phyloP scores from a whole-genome alignment of 2,329 filamentous ascomycete species.

The Neospermospora avenae region DNA sequence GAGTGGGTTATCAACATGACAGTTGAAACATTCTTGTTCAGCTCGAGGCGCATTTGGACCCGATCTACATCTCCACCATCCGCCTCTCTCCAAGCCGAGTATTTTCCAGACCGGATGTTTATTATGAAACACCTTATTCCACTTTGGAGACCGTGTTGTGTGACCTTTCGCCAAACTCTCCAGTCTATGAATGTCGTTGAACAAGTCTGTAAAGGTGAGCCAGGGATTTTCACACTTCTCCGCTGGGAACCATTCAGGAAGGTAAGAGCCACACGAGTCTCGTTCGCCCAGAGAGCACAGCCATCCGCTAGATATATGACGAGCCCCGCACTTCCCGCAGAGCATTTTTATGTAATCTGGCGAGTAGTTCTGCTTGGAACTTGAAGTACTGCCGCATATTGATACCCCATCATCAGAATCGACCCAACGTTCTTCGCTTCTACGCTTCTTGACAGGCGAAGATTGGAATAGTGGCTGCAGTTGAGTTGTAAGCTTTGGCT shows the following conservation, averaged over 20 bases:
- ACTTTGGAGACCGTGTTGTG: not conserved
- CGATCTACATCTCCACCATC: conserved; percentile 32
- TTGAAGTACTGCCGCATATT: not conserved
- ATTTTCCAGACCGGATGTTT: conserved; percentile 23
- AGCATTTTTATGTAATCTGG: conserved; percentile 16
- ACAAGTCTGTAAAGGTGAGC: conserved; percentile 17
- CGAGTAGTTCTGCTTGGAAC: conserved; percentile 12
- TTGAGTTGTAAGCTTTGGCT: not conserved
- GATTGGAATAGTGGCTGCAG: not conserved
- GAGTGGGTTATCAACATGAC: conserved; percentile 5
- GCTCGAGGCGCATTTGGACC: conserved; percentile 16
- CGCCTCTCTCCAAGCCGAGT: conserved; percentile 18
- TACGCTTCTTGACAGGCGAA: not conserved
- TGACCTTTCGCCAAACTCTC: conserved; percentile 15
- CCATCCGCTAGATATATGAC: conserved; percentile 29
- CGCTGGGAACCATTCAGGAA: conserved; percentile 33
- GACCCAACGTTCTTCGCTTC: not conserved
- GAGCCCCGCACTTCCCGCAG: conserved; percentile 27
- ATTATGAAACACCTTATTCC: conserved; percentile 29
- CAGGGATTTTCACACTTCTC: conserved; percentile 20
- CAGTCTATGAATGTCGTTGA: conserved; percentile 19
- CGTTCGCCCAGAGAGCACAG: conserved; percentile 25
- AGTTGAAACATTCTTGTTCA: conserved; percentile 22
- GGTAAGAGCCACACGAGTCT: conserved; percentile 26
- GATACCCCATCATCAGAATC: not conserved